phyloP scores from a whole-genome alignment of 352 stramenopile species.

The Phytophthora colocasiae region DNA sequence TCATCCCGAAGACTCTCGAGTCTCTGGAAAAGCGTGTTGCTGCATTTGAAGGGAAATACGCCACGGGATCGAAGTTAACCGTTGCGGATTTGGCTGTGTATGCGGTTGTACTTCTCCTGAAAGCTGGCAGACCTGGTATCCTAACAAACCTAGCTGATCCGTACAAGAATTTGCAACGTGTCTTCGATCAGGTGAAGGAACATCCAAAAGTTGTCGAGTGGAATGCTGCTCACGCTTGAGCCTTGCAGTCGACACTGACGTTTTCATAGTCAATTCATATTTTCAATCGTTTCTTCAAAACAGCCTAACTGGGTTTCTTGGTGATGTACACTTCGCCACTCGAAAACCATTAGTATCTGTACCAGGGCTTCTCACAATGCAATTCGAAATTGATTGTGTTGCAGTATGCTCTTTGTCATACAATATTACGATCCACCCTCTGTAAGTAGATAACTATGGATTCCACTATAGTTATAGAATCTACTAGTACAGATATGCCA shows the following conservation, averaged over 20 bases:
- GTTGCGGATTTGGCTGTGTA: slow-evolving; percentile 59
- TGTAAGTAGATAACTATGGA: too few species aligned
- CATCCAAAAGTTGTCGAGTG: slow-evolving; percentile 51
- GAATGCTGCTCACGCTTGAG: slow-evolving; percentile 15
- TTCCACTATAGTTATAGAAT: too few species aligned
- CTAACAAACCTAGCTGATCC: slow-evolving; percentile 34
- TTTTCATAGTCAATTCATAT: too few species aligned
- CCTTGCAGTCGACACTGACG: neutral
- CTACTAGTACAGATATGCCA: too few species aligned
- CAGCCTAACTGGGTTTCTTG: too few species aligned
- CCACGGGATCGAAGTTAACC: slow-evolving; percentile 34
- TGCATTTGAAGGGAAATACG: slow-evolving; percentile 32
- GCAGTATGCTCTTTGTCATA: too few species aligned
- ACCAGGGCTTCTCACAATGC: too few species aligned
- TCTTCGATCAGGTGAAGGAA: slow-evolving; percentile 35
- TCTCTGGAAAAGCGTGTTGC: slow-evolving; percentile 47
- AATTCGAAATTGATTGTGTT: too few species aligned
- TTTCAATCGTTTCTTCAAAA: too few species aligned
- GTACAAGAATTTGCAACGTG: slow-evolving; percentile 32
- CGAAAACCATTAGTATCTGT: too few species aligned
- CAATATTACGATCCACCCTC: too few species aligned
- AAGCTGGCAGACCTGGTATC: slow-evolving; percentile 34
- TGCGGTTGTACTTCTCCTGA: slow-evolving; percentile 31
- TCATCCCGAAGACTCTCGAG: slow-evolving; percentile 41
- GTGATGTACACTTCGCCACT: too few species aligned